Percentiles rank a stretch among this genome's conserved stretches.
Evolutionary conservation across 2,329 filamentous ascomycete species (phyloP).

Genomic region (Penicillium sp.): DNA sequence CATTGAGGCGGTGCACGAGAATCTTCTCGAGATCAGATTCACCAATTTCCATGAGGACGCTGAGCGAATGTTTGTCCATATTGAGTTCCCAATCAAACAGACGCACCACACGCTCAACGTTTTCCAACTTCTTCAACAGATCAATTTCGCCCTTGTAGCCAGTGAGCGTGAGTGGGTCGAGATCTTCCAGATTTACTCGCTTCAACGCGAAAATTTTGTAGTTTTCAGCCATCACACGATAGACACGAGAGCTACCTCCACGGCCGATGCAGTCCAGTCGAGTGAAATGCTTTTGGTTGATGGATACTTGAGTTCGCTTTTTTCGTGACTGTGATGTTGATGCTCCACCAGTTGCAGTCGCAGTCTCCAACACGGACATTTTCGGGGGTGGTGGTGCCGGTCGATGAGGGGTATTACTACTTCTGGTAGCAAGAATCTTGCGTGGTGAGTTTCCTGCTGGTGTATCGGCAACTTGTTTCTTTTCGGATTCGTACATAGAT

Average conservation of each 20-base stretch:
- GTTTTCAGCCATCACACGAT: slow-evolving; percentile 95
- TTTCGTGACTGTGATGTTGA: slow-evolving; percentile 71
- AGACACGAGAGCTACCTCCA: slow-evolving; percentile 91
- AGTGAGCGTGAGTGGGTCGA: slow-evolving; percentile 77
- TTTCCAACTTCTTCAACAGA: slow-evolving; percentile 74
- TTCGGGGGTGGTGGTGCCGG: slow-evolving; percentile 84
- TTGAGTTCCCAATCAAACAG: slow-evolving; percentile 94
- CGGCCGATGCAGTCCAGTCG: slow-evolving; percentile 87
- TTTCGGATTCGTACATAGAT: slow-evolving; percentile 50
- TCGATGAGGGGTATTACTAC: slow-evolving; percentile 72
- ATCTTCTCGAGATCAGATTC: slow-evolving; percentile 91
- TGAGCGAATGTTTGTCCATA: slow-evolving; percentile 83
- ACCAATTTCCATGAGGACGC: slow-evolving; percentile 94
- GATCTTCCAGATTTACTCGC: slow-evolving; percentile 84
- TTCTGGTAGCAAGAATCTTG: slow-evolving; percentile 53
- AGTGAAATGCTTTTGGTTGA: slow-evolving; percentile 91
- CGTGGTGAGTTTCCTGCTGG: slow-evolving; percentile 47
- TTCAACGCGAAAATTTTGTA: slow-evolving; percentile 94
- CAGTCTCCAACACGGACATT: slow-evolving; percentile 93
- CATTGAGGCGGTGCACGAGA: slow-evolving; percentile 70
- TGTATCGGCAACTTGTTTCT: slow-evolving; percentile 43
- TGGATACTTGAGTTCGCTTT: slow-evolving; percentile 77
- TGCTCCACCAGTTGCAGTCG: slow-evolving; percentile 79
- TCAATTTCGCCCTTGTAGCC: slow-evolving; percentile 97
- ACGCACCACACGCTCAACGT: slow-evolving; percentile 86